These are phyloP conservation scores for Amoebophrya sp. DNA, from an alignment of 169 alveolate species.

Conservation along the genomic window DNA sequence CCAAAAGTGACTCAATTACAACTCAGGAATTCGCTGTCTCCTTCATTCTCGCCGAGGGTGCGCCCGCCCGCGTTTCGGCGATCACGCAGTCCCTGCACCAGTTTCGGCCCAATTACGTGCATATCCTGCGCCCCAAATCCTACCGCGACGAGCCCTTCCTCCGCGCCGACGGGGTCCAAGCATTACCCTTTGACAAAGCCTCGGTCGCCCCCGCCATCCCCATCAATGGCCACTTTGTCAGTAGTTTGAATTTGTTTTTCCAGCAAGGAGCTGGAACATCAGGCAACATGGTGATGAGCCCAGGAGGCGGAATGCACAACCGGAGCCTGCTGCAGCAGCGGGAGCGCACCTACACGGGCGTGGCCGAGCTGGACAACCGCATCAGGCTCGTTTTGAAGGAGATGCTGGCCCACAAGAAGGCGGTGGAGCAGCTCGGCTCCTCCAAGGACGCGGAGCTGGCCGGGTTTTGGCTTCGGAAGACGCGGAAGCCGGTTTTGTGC, in stretches of 20 bases:
- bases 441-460: neutral
- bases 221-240: neutral
- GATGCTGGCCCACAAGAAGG: neutral
- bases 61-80: neutral
- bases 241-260: too few relatives aligned
- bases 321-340: too few relatives aligned
- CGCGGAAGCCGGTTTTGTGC: neutral
- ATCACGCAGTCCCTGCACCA: neutral
- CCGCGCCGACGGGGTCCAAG: neutral
- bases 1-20: too few relatives aligned
- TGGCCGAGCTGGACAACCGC: neutral
- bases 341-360: neutral
- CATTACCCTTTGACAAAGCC: neutral
- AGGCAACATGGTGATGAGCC: too few relatives aligned
- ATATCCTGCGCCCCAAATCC: neutral
- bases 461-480: neutral
- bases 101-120: neutral
- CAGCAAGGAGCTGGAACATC: too few relatives aligned
- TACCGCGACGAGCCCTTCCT: neutral
- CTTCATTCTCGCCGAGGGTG: neutral
- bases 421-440: neutral
- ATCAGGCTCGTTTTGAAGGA: neutral
- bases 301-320: too few relatives aligned
- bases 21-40: neutral
- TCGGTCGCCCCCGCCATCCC: neutral